These are phyloP conservation scores for Cladophialophora carrionii DNA, from an alignment of 2,329 filamentous ascomycete genomes.

Conservation along the genomic window DNA sequence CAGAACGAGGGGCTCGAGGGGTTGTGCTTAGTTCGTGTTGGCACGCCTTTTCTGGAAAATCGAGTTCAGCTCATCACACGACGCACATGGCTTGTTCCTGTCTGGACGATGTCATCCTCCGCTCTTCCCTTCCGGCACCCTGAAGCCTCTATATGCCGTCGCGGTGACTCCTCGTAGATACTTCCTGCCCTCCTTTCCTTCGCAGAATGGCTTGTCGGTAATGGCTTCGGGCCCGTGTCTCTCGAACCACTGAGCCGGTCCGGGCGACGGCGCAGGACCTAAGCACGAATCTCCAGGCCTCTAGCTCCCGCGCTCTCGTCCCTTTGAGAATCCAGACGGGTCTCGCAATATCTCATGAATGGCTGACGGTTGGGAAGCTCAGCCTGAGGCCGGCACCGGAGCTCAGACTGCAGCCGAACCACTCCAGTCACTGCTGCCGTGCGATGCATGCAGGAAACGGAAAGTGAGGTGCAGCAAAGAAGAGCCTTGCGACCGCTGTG, in stretches of 20 bases:
- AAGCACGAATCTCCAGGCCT: not conserved
- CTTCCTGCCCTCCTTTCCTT: not conserved
- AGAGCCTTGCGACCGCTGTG: slow-evolving; percentile 36
- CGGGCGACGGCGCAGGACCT: not conserved
- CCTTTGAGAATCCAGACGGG: not conserved
- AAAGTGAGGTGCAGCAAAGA: slow-evolving; percentile 38
- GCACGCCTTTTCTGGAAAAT: slow-evolving; percentile 3
- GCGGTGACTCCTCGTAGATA: not conserved
- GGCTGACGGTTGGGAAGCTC: slow-evolving; percentile 2
- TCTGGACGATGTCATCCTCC: not conserved
- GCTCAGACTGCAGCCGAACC: slow-evolving; percentile 20
- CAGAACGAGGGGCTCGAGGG: not conserved
- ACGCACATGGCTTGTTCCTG: slow-evolving; percentile 21
- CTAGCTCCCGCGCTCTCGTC: not conserved
- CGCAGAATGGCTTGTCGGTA: not conserved
- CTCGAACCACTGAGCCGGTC: not conserved
- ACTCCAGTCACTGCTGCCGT: slow-evolving; percentile 36
- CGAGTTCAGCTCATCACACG: slow-evolving; percentile 16
- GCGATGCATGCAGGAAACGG: slow-evolving; percentile 37
- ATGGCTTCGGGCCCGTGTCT: not conserved
- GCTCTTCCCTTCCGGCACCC: not conserved
- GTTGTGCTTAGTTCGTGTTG: slow-evolving; percentile 1
- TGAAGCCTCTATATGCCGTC: not conserved
- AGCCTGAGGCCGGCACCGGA: slow-evolving; percentile 8
- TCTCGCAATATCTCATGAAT: slow-evolving; percentile 1